Conservation (phyloP, 202 grass and related monocot species). For the Elaeis oleifera region DNA sequence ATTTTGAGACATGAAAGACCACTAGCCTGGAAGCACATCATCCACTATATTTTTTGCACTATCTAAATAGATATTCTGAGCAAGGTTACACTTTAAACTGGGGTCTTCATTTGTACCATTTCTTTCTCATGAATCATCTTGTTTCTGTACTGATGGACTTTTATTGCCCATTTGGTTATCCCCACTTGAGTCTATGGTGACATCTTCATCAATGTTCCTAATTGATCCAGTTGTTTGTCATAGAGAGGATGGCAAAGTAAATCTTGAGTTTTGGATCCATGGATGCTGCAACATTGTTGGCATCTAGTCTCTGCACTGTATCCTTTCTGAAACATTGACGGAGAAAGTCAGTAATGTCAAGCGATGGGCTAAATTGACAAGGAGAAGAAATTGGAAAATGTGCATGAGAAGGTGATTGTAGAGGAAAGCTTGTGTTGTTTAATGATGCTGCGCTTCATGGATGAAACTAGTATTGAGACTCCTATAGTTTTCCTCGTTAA, state of each 20-base stretch:
- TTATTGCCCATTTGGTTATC: conserved; percentile 32
- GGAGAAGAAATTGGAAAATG: conserved; percentile 46
- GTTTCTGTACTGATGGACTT: conserved; percentile 31
- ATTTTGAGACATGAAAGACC: no score
- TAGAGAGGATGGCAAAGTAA: conserved; percentile 56
- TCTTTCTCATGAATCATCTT: conserved; percentile 33
- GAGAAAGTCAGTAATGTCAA: conserved; percentile 93
- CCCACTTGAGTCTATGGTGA: conserved; percentile 21
- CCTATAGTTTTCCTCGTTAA: no score
- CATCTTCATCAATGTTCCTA: conserved; percentile 64
- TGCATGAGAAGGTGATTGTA: conserved; percentile 27
- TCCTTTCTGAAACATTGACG: conserved; percentile 92
- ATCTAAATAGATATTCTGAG: conserved; percentile 20
- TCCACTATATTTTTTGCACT: conserved; percentile 41
- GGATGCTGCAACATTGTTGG: conserved; percentile 78
- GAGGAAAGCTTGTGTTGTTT: no score
- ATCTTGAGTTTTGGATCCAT: conserved; percentile 89
- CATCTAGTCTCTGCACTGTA: conserved; percentile 89
- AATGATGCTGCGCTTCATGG: no score
- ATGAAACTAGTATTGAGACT: no score
- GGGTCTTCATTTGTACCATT: conserved; percentile 5
- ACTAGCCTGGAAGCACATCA: conserved; percentile 16
- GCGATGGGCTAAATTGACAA: conserved; percentile 38
- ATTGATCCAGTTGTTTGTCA: conserved; percentile 37
- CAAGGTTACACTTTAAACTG: not conserved